phyloP scores from a whole-genome alignment of 495 filamentous ascomycete species.

The Talaromyces stipitatus region DNA sequence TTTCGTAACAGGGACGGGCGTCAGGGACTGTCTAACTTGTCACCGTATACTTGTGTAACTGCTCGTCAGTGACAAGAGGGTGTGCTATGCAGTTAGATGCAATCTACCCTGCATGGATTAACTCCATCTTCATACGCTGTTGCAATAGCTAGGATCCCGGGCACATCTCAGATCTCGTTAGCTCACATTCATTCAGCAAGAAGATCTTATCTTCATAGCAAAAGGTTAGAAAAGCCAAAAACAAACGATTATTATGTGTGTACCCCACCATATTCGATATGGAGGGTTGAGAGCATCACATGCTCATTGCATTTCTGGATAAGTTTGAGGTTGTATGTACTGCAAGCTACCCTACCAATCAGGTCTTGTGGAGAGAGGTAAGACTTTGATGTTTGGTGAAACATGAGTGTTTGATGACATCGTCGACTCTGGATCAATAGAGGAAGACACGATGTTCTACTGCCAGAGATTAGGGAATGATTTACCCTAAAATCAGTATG shows the following conservation, averaged over 20 bases:
- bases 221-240: not conserved
- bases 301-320: not conserved
- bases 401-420: not conserved
- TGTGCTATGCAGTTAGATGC: not conserved
- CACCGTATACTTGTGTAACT: not conserved
- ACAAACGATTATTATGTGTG: not conserved
- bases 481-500: too few species aligned
- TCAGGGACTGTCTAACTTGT: not conserved
- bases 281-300: not conserved
- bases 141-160: too few species aligned
- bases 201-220: not conserved
- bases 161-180: not conserved
- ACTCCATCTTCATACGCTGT: too few species aligned
- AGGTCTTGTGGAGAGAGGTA: not conserved
- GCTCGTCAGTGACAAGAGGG: not conserved
- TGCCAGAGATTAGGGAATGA: too few species aligned
- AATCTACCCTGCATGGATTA: not conserved
- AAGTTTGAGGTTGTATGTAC: not conserved
- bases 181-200: not conserved
- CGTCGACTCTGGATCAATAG: not conserved
- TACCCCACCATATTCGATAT: not conserved
- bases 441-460: too few species aligned
- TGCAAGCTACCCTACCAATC: not conserved
- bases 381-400: not conserved
- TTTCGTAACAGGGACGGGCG: not conserved